A percentile compares a stretch with the other conserved stretches of the same genome.
phyloP scores from a whole-genome alignment of 352 stramenopile species.

The Globisporangium nunn region DNA sequence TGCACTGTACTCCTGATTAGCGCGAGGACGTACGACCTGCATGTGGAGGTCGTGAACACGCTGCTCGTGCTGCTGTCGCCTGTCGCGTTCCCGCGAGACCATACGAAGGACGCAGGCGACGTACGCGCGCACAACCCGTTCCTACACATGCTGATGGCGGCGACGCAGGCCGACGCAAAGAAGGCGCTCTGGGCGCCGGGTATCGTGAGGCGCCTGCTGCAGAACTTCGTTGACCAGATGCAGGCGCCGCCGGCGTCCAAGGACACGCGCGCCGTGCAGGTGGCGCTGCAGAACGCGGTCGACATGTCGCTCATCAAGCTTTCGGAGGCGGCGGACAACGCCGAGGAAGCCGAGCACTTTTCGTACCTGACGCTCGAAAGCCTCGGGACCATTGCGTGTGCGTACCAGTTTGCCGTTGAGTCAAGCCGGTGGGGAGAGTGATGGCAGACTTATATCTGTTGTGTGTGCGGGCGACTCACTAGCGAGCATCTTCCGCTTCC shows the following conservation, averaged over 20 bases:
- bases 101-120: slow-evolving; percentile 35
- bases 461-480: too few species aligned
- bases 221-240: slow-evolving; percentile 51
- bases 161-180: slow-evolving; percentile 21
- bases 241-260: slow-evolving; percentile 24
- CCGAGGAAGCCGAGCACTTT: slow-evolving; percentile 46
- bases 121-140: slow-evolving; percentile 54
- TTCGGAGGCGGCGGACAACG: slow-evolving; percentile 32
- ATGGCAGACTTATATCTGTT: background rate
- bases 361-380: slow-evolving; percentile 69
- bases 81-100: slow-evolving; percentile 52
- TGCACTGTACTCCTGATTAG: slow-evolving; percentile 4
- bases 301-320: slow-evolving; percentile 60
- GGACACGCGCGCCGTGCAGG: slow-evolving; percentile 23
- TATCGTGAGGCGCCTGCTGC: slow-evolving; percentile 49
- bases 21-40: slow-evolving; percentile 53
- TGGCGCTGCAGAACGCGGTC: slow-evolving; percentile 36
- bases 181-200: slow-evolving; percentile 42
- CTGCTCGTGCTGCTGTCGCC: slow-evolving; percentile 64
- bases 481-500: slow-evolving; percentile 64
- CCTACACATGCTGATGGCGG: slow-evolving; percentile 51
- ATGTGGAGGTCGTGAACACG: slow-evolving; percentile 71
- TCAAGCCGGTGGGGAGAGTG: background rate
- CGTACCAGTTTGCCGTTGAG: slow-evolving; percentile 6
- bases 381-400: slow-evolving; percentile 53